phyloP scores from a whole-genome alignment of 1,139 yeast species.

The Geotrichum restrictum region DNA sequence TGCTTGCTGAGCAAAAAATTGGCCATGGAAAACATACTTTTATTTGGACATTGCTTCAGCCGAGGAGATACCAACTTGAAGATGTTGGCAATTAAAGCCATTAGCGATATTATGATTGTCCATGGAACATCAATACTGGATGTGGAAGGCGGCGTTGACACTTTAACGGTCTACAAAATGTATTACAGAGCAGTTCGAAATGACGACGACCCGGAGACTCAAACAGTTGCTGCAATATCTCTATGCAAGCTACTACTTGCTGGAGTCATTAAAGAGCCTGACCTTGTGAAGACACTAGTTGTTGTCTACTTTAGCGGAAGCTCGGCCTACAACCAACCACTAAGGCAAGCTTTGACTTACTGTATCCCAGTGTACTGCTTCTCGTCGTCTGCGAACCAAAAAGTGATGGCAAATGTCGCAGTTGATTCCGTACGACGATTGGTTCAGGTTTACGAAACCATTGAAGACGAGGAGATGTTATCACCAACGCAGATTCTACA shows the following conservation, averaged over 20 bases:
- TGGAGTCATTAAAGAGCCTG: constrained; percentile 67
- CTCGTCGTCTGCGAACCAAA: constrained; percentile 72
- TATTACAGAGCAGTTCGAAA: constrained; percentile 59
- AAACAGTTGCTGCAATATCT: constrained; percentile 82
- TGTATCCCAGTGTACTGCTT: constrained; percentile 88
- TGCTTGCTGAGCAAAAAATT: constrained; percentile 62
- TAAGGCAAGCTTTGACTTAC: constrained; percentile 78
- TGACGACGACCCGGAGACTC: constrained; percentile 54
- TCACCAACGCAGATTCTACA: constrained; percentile 62
- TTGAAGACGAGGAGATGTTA: constrained; percentile 41
- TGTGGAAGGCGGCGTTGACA: constrained; percentile 59
- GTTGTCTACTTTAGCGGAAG: constrained; percentile 71
- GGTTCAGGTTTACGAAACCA: constrained; percentile 43
- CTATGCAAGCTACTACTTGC: constrained; percentile 77
- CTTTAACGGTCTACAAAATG: constrained; percentile 57
- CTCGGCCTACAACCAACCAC: constrained; percentile 58
- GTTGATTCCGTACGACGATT: constrained; percentile 65
- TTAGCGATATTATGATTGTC: constrained; percentile 73
- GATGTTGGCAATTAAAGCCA: constrained; percentile 59
- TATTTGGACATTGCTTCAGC: constrained; percentile 63
- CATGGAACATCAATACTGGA: constrained; percentile 71
- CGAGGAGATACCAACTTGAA: constrained; percentile 60
- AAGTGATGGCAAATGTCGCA: constrained; percentile 57
- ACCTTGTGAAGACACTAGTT: constrained; percentile 66
- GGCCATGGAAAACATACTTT: constrained; percentile 51